Base-by-base conservation (phyloP, 176 grass and related monocot species). In the Poa pratensis region DNA sequence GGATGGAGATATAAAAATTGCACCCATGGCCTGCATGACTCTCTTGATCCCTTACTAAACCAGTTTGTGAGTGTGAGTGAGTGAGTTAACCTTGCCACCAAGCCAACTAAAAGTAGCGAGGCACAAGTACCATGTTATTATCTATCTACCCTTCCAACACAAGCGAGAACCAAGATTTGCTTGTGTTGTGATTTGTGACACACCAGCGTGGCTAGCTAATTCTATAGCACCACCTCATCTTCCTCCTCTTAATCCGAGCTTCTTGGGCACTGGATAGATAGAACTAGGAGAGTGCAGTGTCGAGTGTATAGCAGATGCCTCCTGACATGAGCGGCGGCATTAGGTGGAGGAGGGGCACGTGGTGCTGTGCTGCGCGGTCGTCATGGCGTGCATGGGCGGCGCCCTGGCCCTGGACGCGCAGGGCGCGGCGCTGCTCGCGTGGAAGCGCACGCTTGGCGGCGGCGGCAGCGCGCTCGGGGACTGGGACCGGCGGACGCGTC, bases 361-460 rank as follows among this genome's bases (percentile, higher is more conserved):
- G 40, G 22, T 93, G 40, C 30, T 88, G 59, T 39, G 70, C 64
- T 92, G 46, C 81, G 51, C 70, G 51, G 22, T 88, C 22, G 18
- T 81, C 45, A 37, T 83, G 79, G 80, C 85, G 73, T 84, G 49
- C 67, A 19, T 89, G 24, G 80, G 46, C 66, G 42, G 53, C 48
- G 63, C 69, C 11, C 18, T 86, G 1, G 90, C 88, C 39, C 46
- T 74, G 23, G 92, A 92, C 84, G 80, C 80, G 39, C 94, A 94
- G 84, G 94, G 95, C 48, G 86, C 72, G 14, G 90, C 88, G 75
- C 82, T 94, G 69, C 95, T 92, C 1, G 73, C 83, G 4, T 94
- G 92, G 95, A 94, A 92, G 88, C 63, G 65, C 57, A 83, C 88
- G 22, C 86, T 92, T 28, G 72, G 77, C 6, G 79, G 79, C 27